Base-by-base conservation (phyloP, 2,329 filamentous ascomycete genomes). In the Penicillium sp. region DNA sequence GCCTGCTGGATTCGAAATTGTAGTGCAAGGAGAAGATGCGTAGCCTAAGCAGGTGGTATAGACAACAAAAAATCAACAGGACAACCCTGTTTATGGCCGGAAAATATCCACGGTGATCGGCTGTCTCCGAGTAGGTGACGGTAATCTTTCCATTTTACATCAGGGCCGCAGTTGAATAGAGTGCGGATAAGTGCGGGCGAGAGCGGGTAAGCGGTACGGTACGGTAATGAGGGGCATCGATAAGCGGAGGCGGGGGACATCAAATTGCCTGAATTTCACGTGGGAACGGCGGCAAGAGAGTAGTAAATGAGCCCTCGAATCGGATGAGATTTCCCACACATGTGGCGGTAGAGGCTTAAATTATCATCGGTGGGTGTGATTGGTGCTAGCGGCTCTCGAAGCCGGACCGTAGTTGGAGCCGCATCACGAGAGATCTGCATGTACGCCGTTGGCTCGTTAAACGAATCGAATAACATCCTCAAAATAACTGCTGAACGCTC, bases 81-180 rank as follows among this genome's bases (percentile, higher is more conserved):
- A 22, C 14, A 13, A 16, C 22, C 25, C 30, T 33, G 35, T 35
- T 8, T 6, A 28, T 3, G 35, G 26, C 35, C 25, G 22, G 16
- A 43, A 52, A n/a, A 6, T 56, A 26, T 33, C 14, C 35, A 45
- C 68, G 66, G 65, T 52, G 45, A 48, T 59, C 70, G 70, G 65
- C 69, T 64, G 58, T 52, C 65, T 71, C 70, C 70, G 69, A 65
- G 65, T n/a, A 10, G 10, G 43, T 19, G 16, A 54, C 54, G 10
- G 22, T 46, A 55, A 51, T 35, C 19, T 53, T 58, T 28, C 40
- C 10, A 5, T 8, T 6, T 30, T 46, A 46, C 58, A 38, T n/a
- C 2, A 8, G 37, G 13, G 1, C 2, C 3, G 6, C 2, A 2
- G 14, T 1, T 8, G 11, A 8, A 14, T 1, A n/a, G 3, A 6